Conservation (phyloP, 2,329 filamentous ascomycete genomes). For the Botrytis fragariae region DNA sequence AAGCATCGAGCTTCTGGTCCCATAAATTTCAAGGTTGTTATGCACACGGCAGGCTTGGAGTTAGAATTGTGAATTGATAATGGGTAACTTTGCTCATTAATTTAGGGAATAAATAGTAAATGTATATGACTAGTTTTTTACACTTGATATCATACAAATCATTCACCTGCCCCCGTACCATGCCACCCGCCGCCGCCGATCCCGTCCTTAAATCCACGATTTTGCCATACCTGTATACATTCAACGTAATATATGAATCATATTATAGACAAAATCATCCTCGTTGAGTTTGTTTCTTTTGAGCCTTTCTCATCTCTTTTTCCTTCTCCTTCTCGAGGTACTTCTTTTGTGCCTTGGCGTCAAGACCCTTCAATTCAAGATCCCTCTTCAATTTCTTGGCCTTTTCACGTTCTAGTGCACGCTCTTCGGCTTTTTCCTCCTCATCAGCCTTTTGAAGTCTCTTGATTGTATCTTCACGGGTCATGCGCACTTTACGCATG, state of each 20-base stretch:
- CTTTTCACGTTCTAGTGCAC: constrained; percentile 67
- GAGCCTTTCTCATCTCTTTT: constrained; percentile 62
- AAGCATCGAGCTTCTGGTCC: background rate
- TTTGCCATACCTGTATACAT: constrained; percentile 19
- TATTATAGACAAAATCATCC: constrained; percentile 18
- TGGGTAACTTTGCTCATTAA: background rate
- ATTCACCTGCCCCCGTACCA: background rate
- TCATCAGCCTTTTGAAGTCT: constrained; percentile 79
- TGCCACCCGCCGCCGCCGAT: background rate
- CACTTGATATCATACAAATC: constrained; percentile 14
- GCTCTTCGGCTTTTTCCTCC: constrained; percentile 76
- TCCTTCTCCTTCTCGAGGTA: constrained; percentile 78
- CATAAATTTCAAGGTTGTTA: background rate
- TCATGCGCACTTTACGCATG: constrained; percentile 74
- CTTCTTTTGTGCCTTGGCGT: constrained; percentile 82
- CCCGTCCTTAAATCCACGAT: background rate
- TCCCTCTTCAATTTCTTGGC: constrained; percentile 89
- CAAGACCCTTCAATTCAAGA: constrained; percentile 70
- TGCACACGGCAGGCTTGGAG: background rate
- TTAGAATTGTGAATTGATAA: background rate
- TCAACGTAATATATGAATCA: background rate
- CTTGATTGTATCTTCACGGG: constrained; percentile 75
- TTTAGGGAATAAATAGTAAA: background rate
- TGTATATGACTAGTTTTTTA: background rate
- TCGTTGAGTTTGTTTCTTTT: constrained; percentile 60